Evolutionary conservation across 1,139 yeast species (phyloP), one percentile per base, ranked within the genome.

Genomic region (Zygosaccharomyces sapae): DNA sequence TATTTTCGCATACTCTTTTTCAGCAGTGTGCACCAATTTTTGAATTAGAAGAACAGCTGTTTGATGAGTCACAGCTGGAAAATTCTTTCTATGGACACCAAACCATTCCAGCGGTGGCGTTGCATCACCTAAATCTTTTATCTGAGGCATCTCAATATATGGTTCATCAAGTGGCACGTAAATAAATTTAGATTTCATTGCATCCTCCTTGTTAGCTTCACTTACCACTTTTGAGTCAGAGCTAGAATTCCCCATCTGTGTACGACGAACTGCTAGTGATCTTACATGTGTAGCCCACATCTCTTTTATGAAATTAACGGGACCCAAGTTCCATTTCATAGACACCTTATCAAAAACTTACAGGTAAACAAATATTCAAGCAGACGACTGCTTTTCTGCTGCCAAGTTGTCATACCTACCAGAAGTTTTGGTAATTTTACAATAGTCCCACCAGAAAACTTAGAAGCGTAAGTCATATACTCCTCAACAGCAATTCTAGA

Each of bases 101-200:
- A 92, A 86, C 98, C 98, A 92, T 65, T 92, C 97, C 52, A 92
- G 70, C 2, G 98, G 97, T 1, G 98, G 98, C 0, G 98, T 92
- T 1, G 97, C 97, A 67, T 86, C 92, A 27, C 97, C 97, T 61
- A 92, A 73, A 61, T 92, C 97, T 59, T 82, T 81, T 57, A 92
- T 72, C 58, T 84, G 94, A 1, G 97, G 97, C 20, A 92, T 87
- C 52, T 86, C 95, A 40, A 92, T 88, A 7, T 79, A 72, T 1
- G 97, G 96, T 7, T 86, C 85, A 34, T 77, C 80, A 24, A 86
- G 61, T 0, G 97, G 79, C 13, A 75, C 62, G 58, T 92, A 92
- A 0, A 55, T 64, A 57, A 75, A 86, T 52, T 78, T 79, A 5
- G 81, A 73, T 33, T 76, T 79, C 31, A 72, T 69, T 33, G 83